Evolutionary conservation across 768 basidiomycete species (phyloP).

Genomic region (Crepidotus variabilis): DNA sequence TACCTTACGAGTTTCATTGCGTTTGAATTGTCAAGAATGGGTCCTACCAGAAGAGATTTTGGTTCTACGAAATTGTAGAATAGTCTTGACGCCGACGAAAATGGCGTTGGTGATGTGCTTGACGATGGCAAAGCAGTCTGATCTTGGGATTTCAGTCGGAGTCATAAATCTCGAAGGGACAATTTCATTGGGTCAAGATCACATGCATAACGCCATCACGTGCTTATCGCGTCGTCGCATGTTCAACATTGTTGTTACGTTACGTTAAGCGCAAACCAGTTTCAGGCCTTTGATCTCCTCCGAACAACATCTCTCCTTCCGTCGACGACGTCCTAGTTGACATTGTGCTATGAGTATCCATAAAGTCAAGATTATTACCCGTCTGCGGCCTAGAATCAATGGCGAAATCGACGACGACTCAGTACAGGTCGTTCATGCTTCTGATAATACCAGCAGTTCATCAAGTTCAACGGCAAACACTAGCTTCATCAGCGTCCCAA

Average conservation of each 20-base stretch:
- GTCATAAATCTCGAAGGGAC: background rate
- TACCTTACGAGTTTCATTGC: constrained; percentile 85
- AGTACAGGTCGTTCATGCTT: constrained; percentile 45
- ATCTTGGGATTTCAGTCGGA: constrained; percentile 9
- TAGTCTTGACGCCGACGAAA: constrained; percentile 2
- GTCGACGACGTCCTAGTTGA: background rate
- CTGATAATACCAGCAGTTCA: constrained; percentile 28
- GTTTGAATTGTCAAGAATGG: background rate
- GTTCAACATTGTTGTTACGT: background rate
- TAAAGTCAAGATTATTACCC: constrained; percentile 70
- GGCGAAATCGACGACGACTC: constrained; percentile 62
- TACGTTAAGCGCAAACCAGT: no score
- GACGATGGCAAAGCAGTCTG: constrained; percentile 6
- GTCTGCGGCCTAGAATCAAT: constrained; percentile 61
- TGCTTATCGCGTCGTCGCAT: background rate
- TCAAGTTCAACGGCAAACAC: constrained; percentile 23
- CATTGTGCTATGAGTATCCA: constrained; percentile 20
- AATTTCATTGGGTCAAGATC: background rate
- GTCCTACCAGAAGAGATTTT: constrained; percentile 1
- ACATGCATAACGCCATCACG: background rate
- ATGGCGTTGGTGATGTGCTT: background rate
- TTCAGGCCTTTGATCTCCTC: constrained; percentile 1
- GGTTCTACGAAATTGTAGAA: background rate
- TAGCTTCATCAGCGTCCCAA: constrained; percentile 60
- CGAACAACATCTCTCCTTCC: background rate